phyloP scores from a whole-genome alignment of 2,329 filamentous ascomycete genomes.

The Fusarium papillatum region DNA sequence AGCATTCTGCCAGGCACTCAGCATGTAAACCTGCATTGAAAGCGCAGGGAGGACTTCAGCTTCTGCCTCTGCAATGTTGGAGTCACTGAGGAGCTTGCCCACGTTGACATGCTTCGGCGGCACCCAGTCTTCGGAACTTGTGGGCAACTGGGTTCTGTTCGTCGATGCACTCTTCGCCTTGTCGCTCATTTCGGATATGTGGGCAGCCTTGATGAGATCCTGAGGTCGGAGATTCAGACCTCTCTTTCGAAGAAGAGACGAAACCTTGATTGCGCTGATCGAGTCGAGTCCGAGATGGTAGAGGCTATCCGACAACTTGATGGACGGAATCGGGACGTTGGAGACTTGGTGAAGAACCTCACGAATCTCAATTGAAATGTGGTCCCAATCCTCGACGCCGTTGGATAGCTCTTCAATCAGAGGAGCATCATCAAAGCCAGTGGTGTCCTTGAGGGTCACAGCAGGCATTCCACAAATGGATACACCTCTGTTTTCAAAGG shows the following conservation, averaged over 20 bases:
- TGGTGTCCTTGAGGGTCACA: slow-evolving; percentile 9
- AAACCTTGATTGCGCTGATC: slow-evolving; percentile 90
- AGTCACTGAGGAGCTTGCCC: slow-evolving; percentile 50
- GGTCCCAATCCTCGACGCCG: slow-evolving; percentile 48
- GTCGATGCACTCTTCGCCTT: slow-evolving; percentile 12
- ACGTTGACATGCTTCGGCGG: slow-evolving; percentile 55
- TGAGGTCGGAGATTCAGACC: slow-evolving; percentile 76
- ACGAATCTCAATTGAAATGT: slow-evolving; percentile 55
- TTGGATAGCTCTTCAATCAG: not conserved
- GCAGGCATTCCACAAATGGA: slow-evolving; percentile 75
- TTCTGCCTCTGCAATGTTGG: slow-evolving; percentile 56
- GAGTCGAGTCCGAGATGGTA: slow-evolving; percentile 93
- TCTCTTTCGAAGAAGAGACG: slow-evolving; percentile 75
- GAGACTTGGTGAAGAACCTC: slow-evolving; percentile 70
- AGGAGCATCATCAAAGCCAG: not conserved
- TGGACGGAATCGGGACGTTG: slow-evolving; percentile 67
- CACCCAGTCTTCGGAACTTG: slow-evolving; percentile 34
- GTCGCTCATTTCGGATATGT: slow-evolving; percentile 73
- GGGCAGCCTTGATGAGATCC: slow-evolving; percentile 77
- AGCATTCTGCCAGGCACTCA: slow-evolving; percentile 81
- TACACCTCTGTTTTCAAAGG: slow-evolving; percentile 63
- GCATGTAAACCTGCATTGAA: slow-evolving; percentile 85
- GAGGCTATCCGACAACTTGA: slow-evolving; percentile 74
- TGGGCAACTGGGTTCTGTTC: not conserved
- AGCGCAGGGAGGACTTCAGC: slow-evolving; percentile 78